Percentiles rank a stretch among this genome's conserved stretches.
These are phyloP conservation scores for Asterochloris erici DNA, from an alignment of 139 green algal genomes.

Conservation along the genomic window DNA sequence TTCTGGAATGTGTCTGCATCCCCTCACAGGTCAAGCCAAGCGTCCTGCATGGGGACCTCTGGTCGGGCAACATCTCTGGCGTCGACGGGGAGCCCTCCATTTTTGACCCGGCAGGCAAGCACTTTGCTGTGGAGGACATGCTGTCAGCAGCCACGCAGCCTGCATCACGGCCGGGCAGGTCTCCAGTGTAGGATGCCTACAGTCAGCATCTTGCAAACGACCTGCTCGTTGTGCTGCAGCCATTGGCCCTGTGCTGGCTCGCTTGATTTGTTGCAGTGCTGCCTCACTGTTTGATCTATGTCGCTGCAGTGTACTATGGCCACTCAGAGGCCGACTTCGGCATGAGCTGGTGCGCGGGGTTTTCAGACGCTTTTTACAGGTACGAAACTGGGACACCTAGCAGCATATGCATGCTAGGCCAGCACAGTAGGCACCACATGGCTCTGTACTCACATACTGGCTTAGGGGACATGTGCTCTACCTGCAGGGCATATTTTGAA, in stretches of 20 bases:
- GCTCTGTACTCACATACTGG: too few relatives aligned
- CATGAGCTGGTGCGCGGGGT: conserved; percentile 79
- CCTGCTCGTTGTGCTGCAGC: too few relatives aligned
- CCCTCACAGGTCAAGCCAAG: conserved; percentile 57
- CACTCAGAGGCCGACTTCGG: conserved; percentile 96
- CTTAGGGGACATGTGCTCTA: too few relatives aligned
- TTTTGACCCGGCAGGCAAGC: conserved; percentile 64
- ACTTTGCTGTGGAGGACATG: conserved; percentile 12
- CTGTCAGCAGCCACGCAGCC: too few relatives aligned
- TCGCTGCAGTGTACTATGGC: conserved; percentile 34
- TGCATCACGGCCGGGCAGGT: too few relatives aligned
- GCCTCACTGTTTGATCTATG: too few relatives aligned
- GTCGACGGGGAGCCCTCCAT: conserved; percentile 69
- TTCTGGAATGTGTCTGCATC: not conserved
- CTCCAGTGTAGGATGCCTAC: too few relatives aligned
- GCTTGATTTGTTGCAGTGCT: too few relatives aligned
- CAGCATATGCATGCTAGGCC: too few relatives aligned
- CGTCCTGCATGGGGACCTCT: conserved; percentile 95
- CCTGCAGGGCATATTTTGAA: conserved; percentile 44
- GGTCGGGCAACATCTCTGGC: conserved; percentile 91
- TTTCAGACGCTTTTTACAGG: conserved; percentile 51
- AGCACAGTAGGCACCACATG: too few relatives aligned
- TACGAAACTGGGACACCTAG: not conserved
- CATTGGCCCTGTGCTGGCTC: too few relatives aligned
- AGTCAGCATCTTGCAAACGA: too few relatives aligned